A percentile compares a stretch with the other conserved stretches of the same genome.
These are phyloP conservation scores for Coemansia sp. DNA, from an alignment of 192 early-diverging fungal species.

Conservation along the genomic window DNA sequence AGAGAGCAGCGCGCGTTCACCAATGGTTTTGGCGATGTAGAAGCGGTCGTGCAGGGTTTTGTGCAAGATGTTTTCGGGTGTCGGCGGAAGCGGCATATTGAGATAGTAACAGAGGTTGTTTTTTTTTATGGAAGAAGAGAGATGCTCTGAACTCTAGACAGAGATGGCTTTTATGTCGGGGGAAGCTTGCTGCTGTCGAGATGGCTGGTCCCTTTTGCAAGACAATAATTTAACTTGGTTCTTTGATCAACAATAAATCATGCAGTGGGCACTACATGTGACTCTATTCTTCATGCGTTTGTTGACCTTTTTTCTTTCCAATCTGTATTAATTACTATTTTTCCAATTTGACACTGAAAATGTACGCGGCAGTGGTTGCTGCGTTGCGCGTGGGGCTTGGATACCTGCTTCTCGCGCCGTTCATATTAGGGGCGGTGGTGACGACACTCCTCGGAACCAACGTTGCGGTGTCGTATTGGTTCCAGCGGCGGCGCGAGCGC, in stretches of 20 bases:
- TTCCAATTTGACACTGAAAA: neutral
- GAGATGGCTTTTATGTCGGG: no score
- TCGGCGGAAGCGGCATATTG: constrained; percentile 10
- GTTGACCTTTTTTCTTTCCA: neutral
- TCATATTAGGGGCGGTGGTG: constrained; percentile 15
- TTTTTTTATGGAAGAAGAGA: neutral
- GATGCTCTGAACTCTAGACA: no score
- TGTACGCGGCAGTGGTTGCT: constrained; percentile 10
- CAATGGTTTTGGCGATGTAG: constrained; percentile 10
- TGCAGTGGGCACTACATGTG: neutral
- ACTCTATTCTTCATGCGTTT: no score
- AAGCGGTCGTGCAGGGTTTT: constrained; percentile 31
- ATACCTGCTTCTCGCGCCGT: constrained; percentile 25
- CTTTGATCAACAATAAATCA: neutral
- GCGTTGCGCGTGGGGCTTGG: constrained; percentile 10
- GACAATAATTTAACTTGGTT: no score
- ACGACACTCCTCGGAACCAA: constrained; percentile 32
- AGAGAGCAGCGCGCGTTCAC: constrained; percentile 21
- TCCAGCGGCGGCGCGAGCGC: constrained; percentile 28
- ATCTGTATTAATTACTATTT: neutral
- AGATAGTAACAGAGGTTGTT: no score
- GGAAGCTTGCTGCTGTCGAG: no score
- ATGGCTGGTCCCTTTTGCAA: no score
- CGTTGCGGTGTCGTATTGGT: constrained; percentile 43
- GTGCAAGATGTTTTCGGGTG: constrained; percentile 29